Conservation (phyloP, 2,329 filamentous ascomycete species). For the Alternaria conjuncta region DNA sequence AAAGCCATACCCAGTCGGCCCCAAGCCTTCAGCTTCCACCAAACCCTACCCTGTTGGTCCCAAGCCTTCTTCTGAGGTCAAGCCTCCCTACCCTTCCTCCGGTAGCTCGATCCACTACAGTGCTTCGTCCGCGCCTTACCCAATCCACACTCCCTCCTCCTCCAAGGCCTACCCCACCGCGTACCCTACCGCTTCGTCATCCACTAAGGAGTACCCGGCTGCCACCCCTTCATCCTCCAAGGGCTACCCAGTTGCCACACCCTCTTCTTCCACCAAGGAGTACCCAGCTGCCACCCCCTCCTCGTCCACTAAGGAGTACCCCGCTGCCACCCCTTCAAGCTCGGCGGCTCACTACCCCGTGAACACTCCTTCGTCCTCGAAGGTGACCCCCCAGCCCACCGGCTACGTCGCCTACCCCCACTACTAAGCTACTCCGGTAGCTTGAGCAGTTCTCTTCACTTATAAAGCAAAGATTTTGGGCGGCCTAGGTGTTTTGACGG, state of each 20-base stretch:
- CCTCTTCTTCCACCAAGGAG: conserved; percentile 12
- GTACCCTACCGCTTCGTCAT: not conserved
- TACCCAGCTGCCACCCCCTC: conserved; percentile 6
- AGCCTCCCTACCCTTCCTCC: conserved; percentile 7
- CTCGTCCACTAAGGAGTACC: conserved; percentile 7
- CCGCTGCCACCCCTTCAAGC: conserved; percentile 5
- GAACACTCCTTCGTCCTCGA: conserved; percentile 1
- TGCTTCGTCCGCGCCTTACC: conserved; percentile 28
- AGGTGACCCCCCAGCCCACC: conserved; percentile 16
- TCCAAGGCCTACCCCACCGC: not conserved
- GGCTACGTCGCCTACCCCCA: conserved; percentile 15
- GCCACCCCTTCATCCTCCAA: not conserved
- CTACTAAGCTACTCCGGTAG: conserved; percentile 16
- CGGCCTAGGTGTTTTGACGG: conserved; percentile 12
- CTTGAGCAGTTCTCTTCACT: conserved; percentile 3
- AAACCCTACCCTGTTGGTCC: not conserved
- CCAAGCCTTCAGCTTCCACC: conserved; percentile 16
- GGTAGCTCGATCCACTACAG: conserved; percentile 8
- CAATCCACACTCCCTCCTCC: conserved; percentile 13
- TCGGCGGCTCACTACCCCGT: not conserved
- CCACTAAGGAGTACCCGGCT: not conserved
- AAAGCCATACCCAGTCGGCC: conserved; percentile 9
- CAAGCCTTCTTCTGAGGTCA: not conserved
- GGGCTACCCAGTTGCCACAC: not conserved
- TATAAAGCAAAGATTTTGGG: conserved; percentile 9